Conservation (phyloP, 2,329 filamentous ascomycete species). For the Fusarium anthophilum region DNA sequence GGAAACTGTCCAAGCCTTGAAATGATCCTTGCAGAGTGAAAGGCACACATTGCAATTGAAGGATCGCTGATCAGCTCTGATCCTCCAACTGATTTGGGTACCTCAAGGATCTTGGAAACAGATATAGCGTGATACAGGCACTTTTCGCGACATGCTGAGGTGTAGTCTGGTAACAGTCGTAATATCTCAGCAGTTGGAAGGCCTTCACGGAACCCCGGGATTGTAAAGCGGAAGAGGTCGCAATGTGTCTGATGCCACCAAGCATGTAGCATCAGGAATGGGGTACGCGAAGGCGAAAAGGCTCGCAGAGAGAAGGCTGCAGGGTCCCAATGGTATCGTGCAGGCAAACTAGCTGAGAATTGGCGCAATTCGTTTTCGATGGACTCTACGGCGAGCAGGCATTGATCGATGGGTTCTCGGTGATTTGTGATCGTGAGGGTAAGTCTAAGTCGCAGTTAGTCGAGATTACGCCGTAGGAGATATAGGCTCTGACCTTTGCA, state of each 20-base stretch:
- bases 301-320: slow-evolving; percentile 34
- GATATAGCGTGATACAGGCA: slow-evolving; percentile 12
- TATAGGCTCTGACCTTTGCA: background rate
- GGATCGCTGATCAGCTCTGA: slow-evolving; percentile 18
- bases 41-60: slow-evolving; percentile 21
- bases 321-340: slow-evolving; percentile 16
- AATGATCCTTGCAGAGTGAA: slow-evolving; percentile 22
- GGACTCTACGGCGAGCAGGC: slow-evolving; percentile 1
- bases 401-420: slow-evolving; percentile 16
- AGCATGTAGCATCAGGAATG: slow-evolving; percentile 38
- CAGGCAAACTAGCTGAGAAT: background rate
- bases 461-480: fast-evolving
- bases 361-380: slow-evolving; percentile 19
- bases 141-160: slow-evolving; percentile 1
- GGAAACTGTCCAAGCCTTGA: slow-evolving; percentile 21
- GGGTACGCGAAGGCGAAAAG: slow-evolving; percentile 31
- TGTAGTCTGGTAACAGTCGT: background rate
- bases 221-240: slow-evolving; percentile 38
- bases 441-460: background rate
- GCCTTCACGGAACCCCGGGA: slow-evolving; percentile 26
- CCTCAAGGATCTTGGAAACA: background rate
- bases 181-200: background rate
- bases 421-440: slow-evolving; percentile 35
- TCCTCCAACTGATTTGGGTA: background rate
- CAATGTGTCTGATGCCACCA: slow-evolving; percentile 43